phyloP scores from a whole-genome alignment of 371 early-diverging fungal genomes.

The Choanephora cucurbitarum region DNA sequence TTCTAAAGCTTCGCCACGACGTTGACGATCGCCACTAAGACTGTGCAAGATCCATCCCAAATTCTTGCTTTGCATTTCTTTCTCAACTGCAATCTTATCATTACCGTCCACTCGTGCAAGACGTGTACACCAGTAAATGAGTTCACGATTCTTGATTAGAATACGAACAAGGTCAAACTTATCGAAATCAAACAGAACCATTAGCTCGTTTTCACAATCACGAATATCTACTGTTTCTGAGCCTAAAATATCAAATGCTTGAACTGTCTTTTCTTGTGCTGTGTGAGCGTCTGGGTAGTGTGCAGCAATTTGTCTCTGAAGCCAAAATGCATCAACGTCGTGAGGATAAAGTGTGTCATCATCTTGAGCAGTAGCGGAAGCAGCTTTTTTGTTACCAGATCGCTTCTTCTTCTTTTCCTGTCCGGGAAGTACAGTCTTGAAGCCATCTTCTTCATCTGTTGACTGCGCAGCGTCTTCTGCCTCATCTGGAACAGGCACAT shows the following conservation, averaged over 20 bases:
- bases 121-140: constrained; percentile 90
- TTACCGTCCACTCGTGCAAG: constrained; percentile 75
- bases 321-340: constrained; percentile 96
- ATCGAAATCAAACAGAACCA: constrained; percentile 91
- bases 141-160: constrained; percentile 83
- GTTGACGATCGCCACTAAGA: constrained; percentile 65
- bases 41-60: constrained; percentile 74
- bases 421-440: constrained; percentile 56
- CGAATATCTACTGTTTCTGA: constrained; percentile 66
- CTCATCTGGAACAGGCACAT: constrained; percentile 10
- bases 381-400: constrained; percentile 13
- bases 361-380: constrained; percentile 17
- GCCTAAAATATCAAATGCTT: constrained; percentile 76
- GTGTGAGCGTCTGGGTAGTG: constrained; percentile 84
- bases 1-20: constrained; percentile 72
- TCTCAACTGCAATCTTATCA: constrained; percentile 59
- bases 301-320: constrained; percentile 85
- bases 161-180: constrained; percentile 92
- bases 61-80: constrained; percentile 70
- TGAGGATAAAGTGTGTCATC: constrained; percentile 62
- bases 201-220: constrained; percentile 93
- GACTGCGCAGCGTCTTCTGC: constrained; percentile 35
- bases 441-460: constrained; percentile 54
- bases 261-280: constrained; percentile 84
- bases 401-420: constrained; percentile 38